Base-by-base conservation (phyloP, 2,329 filamentous ascomycete genomes). In the Penicillium concentricum region DNA sequence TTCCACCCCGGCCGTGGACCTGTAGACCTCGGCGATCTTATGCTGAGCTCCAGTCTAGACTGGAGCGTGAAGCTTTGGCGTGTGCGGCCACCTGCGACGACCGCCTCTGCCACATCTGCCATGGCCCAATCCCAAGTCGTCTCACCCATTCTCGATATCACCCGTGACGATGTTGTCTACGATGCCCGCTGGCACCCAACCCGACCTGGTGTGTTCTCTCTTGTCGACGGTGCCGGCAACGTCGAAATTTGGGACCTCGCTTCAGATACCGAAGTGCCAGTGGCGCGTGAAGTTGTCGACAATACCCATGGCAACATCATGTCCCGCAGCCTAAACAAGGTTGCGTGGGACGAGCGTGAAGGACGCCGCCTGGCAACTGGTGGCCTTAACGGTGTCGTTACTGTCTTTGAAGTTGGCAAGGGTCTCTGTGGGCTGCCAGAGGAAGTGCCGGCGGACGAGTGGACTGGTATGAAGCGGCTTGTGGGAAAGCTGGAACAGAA, bases 51-150 rank as follows among this genome's bases (percentile, higher is more conserved):
- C 4, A 93, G 90, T 42, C 82, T 99, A 8, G 94, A 99, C 78
- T 99, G 94, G 94, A 95, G 89, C 65, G 92, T 97, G 65, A 97
- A 96, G 77, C 81, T 99, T 16, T 99, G 94, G 94, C 94, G 94
- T 74, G 89, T 96, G 15, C 89, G 92, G 42, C 76, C 69, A 39
- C 75, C 72, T 64, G 79, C 64, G 12, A 75, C 74, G 2, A 76
- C 74, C 3, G 72, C 76, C 5, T 72, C 74, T 5, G 69, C 69
- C 53, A 69, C 74, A 54, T 67, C 73, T 43, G 58, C 72, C 57
- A 60, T 73, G 38, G 70, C 76, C 16, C 64, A 73, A 2, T 74
- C 78, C 15, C 79, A 84, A 60, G 71, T 76, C 0, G 86, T 93
- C 30, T 76, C 83, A 3, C 94, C 94, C 0, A 81, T 99, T 26